Evolutionary conservation across 345 rosid species (phyloP).

Genomic region (Eucalyptus cloeziana): DNA sequence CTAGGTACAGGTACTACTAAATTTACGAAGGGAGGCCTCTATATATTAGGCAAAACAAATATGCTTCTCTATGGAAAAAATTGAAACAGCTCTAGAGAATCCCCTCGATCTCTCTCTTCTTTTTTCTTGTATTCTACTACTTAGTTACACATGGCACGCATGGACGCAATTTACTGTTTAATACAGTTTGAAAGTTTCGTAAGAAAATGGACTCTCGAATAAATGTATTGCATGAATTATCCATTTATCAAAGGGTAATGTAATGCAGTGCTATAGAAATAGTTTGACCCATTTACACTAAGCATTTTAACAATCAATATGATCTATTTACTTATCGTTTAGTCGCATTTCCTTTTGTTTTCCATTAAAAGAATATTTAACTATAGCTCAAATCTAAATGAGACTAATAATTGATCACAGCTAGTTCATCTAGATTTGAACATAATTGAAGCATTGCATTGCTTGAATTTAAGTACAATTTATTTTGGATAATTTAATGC

Average conservation of each 20-base stretch:
- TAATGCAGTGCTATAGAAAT: background rate
- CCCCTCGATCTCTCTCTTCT: background rate
- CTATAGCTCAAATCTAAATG: background rate
- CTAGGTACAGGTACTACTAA: background rate
- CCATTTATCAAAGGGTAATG: background rate
- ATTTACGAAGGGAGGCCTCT: background rate
- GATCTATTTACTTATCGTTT: background rate
- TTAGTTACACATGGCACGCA: background rate
- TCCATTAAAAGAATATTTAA: background rate
- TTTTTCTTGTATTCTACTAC: background rate
- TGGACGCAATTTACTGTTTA: background rate
- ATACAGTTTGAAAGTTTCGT: background rate
- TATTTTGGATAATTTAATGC: background rate
- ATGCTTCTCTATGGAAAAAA: background rate
- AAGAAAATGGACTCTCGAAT: background rate
- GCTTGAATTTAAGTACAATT: background rate
- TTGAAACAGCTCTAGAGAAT: background rate
- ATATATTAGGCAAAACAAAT: background rate
- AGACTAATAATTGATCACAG: background rate
- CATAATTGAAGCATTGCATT: background rate
- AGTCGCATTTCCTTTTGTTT: background rate
- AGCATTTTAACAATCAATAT: background rate
- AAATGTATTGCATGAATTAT: background rate
- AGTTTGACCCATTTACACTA: background rate
- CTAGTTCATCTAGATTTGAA: background rate